These are phyloP conservation scores for Pelargonium nanum DNA, from an alignment of 345 rosid species.

Conservation along the genomic window DNA sequence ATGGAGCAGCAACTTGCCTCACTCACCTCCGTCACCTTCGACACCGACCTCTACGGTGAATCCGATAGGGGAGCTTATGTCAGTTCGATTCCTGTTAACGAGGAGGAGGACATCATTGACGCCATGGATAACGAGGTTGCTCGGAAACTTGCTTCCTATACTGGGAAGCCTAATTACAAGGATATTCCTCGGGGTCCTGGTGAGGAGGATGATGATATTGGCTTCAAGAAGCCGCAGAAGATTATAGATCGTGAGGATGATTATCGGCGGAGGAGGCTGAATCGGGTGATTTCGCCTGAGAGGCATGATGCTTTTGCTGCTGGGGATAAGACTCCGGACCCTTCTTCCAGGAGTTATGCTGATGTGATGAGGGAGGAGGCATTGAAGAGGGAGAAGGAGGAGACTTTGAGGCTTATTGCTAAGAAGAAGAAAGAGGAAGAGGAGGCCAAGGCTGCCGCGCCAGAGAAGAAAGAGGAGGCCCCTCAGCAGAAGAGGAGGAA, in stretches of 20 bases:
- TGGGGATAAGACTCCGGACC: slow-evolving; percentile 91
- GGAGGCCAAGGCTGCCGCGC: slow-evolving; percentile 21
- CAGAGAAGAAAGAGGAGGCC: slow-evolving; percentile 7
- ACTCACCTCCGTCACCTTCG: slow-evolving; percentile 57
- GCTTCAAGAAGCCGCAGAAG: slow-evolving; percentile 52
- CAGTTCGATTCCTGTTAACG: slow-evolving; percentile 68
- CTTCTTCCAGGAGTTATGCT: slow-evolving; percentile 57
- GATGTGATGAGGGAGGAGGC: slow-evolving; percentile 88
- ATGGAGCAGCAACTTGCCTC: slow-evolving; percentile 73
- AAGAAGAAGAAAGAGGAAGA: slow-evolving; percentile 27
- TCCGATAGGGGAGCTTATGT: slow-evolving; percentile 55
- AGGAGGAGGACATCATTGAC: slow-evolving; percentile 74
- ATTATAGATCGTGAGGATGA: slow-evolving; percentile 93
- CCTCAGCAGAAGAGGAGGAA: slow-evolving; percentile 58
- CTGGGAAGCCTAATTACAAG: slow-evolving; percentile 70
- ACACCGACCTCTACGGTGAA: slow-evolving; percentile 72
- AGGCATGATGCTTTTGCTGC: slow-evolving; percentile 82
- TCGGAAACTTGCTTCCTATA: slow-evolving; percentile 67
- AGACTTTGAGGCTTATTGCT: slow-evolving; percentile 31
- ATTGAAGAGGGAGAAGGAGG: slow-evolving; percentile 73
- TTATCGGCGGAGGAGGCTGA: slow-evolving; percentile 72
- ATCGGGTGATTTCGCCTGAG: slow-evolving; percentile 81
- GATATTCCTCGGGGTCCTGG: slow-evolving; percentile 58
- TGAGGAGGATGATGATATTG: slow-evolving; percentile 45
- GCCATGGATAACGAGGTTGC: slow-evolving; percentile 57